Conservation (phyloP, 1,284 basidiomycete species). For the Austroboletus novae-zelandiae region DNA sequence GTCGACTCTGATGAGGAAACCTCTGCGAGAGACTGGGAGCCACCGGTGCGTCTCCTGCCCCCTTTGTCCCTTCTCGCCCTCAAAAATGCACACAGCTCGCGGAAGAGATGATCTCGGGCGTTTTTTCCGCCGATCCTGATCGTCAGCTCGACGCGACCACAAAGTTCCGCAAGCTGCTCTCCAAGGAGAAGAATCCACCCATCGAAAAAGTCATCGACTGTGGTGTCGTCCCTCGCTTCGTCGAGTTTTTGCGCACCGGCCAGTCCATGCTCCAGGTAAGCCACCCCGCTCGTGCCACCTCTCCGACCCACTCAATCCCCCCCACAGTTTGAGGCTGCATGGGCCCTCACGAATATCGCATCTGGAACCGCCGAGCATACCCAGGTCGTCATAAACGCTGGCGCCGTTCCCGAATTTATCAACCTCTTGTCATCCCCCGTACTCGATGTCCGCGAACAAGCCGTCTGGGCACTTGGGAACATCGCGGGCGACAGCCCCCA, state of each 20-base stretch:
- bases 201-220: conserved; percentile 99
- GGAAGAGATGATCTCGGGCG: conserved; percentile 90
- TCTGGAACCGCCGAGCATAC: conserved; percentile 99
- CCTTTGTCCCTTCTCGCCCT: background rate
- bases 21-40: conserved; percentile 68
- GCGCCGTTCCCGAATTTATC: conserved; percentile 98
- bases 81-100: conserved; percentile 55
- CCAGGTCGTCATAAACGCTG: conserved; percentile 93
- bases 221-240: conserved; percentile 96
- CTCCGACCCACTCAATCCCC: conserved; percentile 1
- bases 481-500: conserved; percentile 95
- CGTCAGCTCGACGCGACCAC: conserved; percentile 93
- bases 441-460: conserved; percentile 93
- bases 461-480: conserved; percentile 96
- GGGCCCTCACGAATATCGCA: conserved; percentile 99
- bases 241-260: conserved; percentile 86
- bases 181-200: conserved; percentile 99
- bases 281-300: background rate
- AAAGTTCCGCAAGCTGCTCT: conserved; percentile 97
- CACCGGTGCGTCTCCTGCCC: conserved; percentile 54
- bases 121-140: conserved; percentile 91
- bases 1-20: conserved; percentile 88
- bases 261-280: conserved; percentile 95
- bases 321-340: conserved; percentile 95
- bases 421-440: conserved; percentile 85